Base-by-base conservation (phyloP, 805 yeast genomes). In the Lipomyces lipofer region DNA sequence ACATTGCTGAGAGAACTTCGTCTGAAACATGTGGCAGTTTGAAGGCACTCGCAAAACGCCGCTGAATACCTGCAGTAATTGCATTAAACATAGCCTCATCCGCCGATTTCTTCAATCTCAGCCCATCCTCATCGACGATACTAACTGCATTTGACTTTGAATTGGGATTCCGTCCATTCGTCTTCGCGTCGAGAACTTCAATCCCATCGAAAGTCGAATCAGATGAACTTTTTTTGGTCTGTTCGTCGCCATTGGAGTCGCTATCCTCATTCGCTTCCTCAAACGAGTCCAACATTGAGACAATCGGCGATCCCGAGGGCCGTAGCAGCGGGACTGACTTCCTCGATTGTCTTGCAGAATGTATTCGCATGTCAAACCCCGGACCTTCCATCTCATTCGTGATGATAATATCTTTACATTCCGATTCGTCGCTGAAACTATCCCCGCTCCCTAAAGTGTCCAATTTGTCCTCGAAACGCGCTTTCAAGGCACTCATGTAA, bases 21-120 rank as follows among this genome's bases (percentile, higher is more conserved):
- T 22, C 39, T 2, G 49, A 42, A 7, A 40, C 32, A 2, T 15
- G 46, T 2, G 13, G 15, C 10, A 49, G 51, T 22, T 36, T 22
- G 44, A 56, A 56, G 2, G 52, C 44, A 17, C 36, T 49, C 9
- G 28, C 22, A 17, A 56, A 51, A 2, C 55, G 51, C 2, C 54
- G 42, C 28, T 48, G 52, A 24, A 56, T 56, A 9, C 38, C 49
- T 19, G 36, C 13, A 12, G 49, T 36, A 13, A 45, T 46, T 10
- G 54, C 54, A 12, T 32, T 25, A 21, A 53, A 32, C 58, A 56
- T 56, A 24, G 35, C 42, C 3, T 45, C 58, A 30, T 56, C 51
- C 10, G 47, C 54, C 2, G 52, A 42, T 15, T 40, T 12, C 43
- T 51, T 52, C 35, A 47, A 19, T 9, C 17, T 32, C 32, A 30